phyloP scores from a whole-genome alignment of 2,329 filamentous ascomycete genomes.

The Clathrospora elynae region DNA sequence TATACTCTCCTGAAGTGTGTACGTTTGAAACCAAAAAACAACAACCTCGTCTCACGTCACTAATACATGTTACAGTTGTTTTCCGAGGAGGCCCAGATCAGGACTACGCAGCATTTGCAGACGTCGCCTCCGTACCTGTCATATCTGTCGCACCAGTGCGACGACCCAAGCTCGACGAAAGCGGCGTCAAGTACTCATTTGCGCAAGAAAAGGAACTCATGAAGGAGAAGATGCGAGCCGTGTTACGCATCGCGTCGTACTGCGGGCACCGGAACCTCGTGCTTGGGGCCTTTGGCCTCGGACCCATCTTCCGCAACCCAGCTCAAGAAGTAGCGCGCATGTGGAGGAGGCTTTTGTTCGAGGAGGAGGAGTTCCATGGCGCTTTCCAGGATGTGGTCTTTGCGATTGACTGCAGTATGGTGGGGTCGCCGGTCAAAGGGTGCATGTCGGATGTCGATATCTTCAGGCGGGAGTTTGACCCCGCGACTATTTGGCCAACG shows the following conservation, averaged over 20 bases:
- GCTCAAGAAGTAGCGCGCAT: slow-evolving; percentile 50
- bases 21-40: slow-evolving; percentile 36
- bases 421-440: slow-evolving; percentile 39
- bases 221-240: slow-evolving; percentile 72
- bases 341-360: slow-evolving; percentile 52
- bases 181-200: slow-evolving; percentile 73
- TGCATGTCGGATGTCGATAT: slow-evolving; percentile 47
- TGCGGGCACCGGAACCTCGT: slow-evolving; percentile 49
- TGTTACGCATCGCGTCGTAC: slow-evolving; percentile 68
- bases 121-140: slow-evolving; percentile 67
- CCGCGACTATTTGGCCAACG: slow-evolving; percentile 47
- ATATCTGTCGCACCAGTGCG: slow-evolving; percentile 74
- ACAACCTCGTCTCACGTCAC: neutral
- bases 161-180: slow-evolving; percentile 72
- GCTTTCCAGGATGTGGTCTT: slow-evolving; percentile 54
- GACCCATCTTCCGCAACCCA: slow-evolving; percentile 54
- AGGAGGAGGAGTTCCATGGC: slow-evolving; percentile 52
- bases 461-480: slow-evolving; percentile 49
- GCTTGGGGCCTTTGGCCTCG: slow-evolving; percentile 53
- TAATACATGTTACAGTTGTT: slow-evolving; percentile 58
- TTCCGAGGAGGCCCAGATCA: slow-evolving; percentile 69
- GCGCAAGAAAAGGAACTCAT: slow-evolving; percentile 72
- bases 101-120: slow-evolving; percentile 45
- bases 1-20: slow-evolving; percentile 72
- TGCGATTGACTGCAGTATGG: slow-evolving; percentile 49